Evolutionary conservation across 78 protist genomes (phyloP), one percentile per base, ranked within the genome.

Genomic region (Speleostelium caveatum): DNA sequence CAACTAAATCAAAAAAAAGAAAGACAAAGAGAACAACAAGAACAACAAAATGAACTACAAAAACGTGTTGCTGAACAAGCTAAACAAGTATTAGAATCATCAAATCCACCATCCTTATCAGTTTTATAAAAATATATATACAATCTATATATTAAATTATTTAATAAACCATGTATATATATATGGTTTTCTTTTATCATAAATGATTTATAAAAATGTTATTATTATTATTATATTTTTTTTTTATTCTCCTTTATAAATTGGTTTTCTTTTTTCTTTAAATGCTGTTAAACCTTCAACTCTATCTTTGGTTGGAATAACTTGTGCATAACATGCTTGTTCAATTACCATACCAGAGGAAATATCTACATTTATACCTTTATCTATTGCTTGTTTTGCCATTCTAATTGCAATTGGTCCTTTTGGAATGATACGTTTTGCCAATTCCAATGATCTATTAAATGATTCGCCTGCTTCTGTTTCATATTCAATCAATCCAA

Each of bases 271-370:
- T 49, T 93, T 94, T 86, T 96, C 96, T 38, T 75, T 65, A 75
- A 96, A 96, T 1, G 98, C 96, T 10, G 65, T 38, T 33, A 96
- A 72, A 56, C 97, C 98, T 63, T 95, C 96, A 3, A 94, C 41
- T 45, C 98, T 73, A 75, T 97, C 98, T 75, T 93, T 75, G 26
- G 98, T 94, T 32, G 96, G 95, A 56, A 97, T 93, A 28, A 97
- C 96, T 61, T 87, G 96, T 3, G 96, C 97, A 59, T 97, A 97
- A 35, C 96, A 95, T 16, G 49, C 77, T 61, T 90, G 94, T 67
- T 97, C 98, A 22, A 95, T 63, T 17, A 61, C 49, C 95, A 97
- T 80, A 42, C 97, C 98, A n/a, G 95, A 38, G 12, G 87, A 75
- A 30, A 74, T 42, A 55, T 94, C 94, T 3, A 67, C 74, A 53